A percentile compares a stretch with the other conserved stretches of the same genome.
Conservation (phyloP, 2,329 filamentous ascomycete genomes). For the Lachnellula hyalina region DNA sequence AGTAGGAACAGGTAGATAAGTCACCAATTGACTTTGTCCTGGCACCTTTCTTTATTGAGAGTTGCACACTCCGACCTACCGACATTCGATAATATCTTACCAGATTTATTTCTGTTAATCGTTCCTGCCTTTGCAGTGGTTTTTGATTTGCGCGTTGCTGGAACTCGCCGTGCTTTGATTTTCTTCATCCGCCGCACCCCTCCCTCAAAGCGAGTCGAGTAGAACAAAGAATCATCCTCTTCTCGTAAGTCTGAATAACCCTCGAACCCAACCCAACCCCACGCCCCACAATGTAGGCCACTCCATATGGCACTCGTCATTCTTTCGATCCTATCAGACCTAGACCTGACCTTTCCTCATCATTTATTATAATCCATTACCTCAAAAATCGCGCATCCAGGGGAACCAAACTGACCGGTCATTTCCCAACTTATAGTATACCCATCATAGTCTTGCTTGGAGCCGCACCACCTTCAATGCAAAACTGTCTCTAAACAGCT, state of each 20-base stretch:
- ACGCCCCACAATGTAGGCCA: constrained; percentile 5
- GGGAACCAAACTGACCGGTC: constrained; percentile 19
- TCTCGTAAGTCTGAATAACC: constrained; percentile 22
- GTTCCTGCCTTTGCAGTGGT: constrained; percentile 12
- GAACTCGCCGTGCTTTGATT: constrained; percentile 27
- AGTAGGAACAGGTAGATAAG: constrained; percentile 28
- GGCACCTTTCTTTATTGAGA: constrained; percentile 17
- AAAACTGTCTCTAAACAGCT: constrained; percentile 17
- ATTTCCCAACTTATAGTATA: constrained; percentile 14
- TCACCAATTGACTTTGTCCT: constrained; percentile 25
- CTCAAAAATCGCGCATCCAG: background rate
- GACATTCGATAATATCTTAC: background rate
- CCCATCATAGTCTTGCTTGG: constrained; percentile 9
- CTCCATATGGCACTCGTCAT: background rate
- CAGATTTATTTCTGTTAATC: constrained; percentile 1
- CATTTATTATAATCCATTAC: constrained; percentile 7
- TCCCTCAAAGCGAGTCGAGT: background rate
- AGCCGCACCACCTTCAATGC: constrained; percentile 16
- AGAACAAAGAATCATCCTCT: constrained; percentile 1
- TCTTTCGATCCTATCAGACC: background rate
- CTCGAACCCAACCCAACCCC: constrained; percentile 1
- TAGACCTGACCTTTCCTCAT: constrained; percentile 5
- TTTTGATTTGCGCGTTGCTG: constrained; percentile 21
- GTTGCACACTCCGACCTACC: background rate
- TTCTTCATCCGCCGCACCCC: constrained; percentile 8